Conservation (phyloP, 163 green algal species). For the Picocystis sp. region DNA sequence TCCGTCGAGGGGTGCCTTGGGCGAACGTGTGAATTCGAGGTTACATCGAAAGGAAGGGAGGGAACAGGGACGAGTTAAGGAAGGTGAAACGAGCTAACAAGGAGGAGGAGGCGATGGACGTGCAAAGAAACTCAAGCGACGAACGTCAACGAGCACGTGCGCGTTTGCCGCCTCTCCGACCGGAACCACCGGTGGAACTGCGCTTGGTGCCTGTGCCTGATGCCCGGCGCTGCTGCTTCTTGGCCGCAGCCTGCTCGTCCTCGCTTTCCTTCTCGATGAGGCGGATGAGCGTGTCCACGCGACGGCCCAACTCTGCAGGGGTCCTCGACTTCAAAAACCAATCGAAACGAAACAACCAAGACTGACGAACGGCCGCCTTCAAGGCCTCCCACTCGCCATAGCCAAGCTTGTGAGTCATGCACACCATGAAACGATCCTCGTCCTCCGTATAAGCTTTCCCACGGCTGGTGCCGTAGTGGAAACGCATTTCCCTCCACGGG, state of each 20-base stretch:
- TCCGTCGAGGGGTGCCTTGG: no score
- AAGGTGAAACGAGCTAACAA: no score
- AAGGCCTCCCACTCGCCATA: conserved; percentile 97
- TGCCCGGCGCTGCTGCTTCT: no score
- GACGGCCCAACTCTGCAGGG: conserved; percentile 34
- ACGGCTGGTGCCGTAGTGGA: conserved; percentile 89
- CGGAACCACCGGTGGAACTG: no score
- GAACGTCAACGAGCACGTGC: no score
- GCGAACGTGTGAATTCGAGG: no score
- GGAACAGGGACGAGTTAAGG: no score
- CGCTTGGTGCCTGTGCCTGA: no score
- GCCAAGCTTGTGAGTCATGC: conserved; percentile 83
- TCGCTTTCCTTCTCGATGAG: conserved; percentile 91
- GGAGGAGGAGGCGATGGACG: no score
- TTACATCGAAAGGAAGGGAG: no score
- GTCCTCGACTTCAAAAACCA: conserved; percentile 98
- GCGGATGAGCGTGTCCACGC: conserved; percentile 87
- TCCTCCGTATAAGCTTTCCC: conserved; percentile 97
- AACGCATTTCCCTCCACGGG: conserved; percentile 75
- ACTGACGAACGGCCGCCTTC: conserved; percentile 80
- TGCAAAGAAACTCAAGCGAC: no score
- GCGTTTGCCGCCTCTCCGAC: no score
- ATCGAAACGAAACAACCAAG: conserved; percentile 95
- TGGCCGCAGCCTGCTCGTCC: conserved; percentile 15
- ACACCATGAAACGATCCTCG: conserved; percentile 97